Evolutionary conservation across 352 stramenopile species (phyloP).

Genomic region (Globisporangium apiculatum): DNA sequence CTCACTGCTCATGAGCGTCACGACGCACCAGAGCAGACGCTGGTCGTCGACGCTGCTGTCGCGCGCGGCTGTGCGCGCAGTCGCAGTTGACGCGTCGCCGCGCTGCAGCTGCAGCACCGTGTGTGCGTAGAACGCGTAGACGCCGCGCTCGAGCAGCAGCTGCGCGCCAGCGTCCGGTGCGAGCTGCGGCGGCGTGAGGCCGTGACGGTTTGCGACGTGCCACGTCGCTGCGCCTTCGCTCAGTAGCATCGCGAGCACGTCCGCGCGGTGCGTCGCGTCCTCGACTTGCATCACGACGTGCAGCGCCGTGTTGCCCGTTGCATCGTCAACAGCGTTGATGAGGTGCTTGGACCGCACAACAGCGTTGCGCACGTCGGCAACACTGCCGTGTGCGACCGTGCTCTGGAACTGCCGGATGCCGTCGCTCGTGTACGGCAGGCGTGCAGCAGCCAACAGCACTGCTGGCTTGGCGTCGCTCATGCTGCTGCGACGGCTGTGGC

Average conservation of each 20-base stretch:
- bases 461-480: too few species aligned
- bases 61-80: neutral
- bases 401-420: constrained; percentile 41
- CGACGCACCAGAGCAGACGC: constrained; percentile 48
- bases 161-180: constrained; percentile 22
- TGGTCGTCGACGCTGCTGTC: constrained; percentile 1
- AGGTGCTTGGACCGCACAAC: constrained; percentile 43
- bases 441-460: too few species aligned
- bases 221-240: constrained; percentile 45
- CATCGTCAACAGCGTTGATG: constrained; percentile 42
- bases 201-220: constrained; percentile 41
- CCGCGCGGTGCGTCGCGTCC: constrained; percentile 33
- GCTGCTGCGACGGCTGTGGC: neutral
- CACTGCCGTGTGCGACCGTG: constrained; percentile 33
- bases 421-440: constrained; percentile 16
- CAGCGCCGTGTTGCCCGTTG: constrained; percentile 48
- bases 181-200: constrained; percentile 41
- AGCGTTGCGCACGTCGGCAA: constrained; percentile 43
- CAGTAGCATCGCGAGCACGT: constrained; percentile 38
- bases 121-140: constrained; percentile 40
- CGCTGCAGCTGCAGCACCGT: constrained; percentile 5
- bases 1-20: constrained; percentile 47
- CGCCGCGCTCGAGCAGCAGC: constrained; percentile 27
- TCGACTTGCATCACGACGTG: constrained; percentile 49
- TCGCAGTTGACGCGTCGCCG: neutral